A percentile compares a stretch with the other conserved stretches of the same genome.
phyloP scores from a whole-genome alignment of 345 rosid genomes.

The Gossypium anomalum region DNA sequence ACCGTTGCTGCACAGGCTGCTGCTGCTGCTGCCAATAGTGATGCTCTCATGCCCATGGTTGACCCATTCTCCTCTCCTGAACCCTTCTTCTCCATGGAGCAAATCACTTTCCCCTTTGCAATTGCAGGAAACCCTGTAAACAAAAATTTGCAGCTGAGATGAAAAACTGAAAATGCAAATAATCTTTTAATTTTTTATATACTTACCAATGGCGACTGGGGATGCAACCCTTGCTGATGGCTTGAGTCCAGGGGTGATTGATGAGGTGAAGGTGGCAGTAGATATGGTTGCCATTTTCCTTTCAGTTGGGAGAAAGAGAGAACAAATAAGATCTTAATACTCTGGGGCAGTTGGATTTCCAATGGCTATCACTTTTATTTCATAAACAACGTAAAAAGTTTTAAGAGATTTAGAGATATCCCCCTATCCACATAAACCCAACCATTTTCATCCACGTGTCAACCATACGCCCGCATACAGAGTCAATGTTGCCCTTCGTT shows the following conservation, averaged over 20 bases:
- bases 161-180: not conserved
- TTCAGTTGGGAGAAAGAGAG: not conserved
- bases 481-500: no score
- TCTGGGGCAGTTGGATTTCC: constrained; percentile 7
- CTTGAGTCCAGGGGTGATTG: constrained; percentile 41
- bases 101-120: constrained; percentile 54
- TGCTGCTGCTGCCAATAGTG: constrained; percentile 40
- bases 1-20: constrained; percentile 43
- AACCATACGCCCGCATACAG: constrained; percentile 22
- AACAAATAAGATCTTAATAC: not conserved
- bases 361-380: constrained; percentile 8
- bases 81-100: constrained; percentile 46
- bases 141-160: not conserved
- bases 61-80: constrained; percentile 22
- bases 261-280: constrained; percentile 41
- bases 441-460: constrained; percentile 58
- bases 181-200: not conserved
- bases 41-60: constrained; percentile 37
- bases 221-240: constrained; percentile 35
- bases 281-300: constrained; percentile 60
- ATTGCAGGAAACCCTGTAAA: constrained; percentile 58
- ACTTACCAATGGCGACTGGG: constrained; percentile 64
- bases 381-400: constrained; percentile 7
- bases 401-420: constrained; percentile 31
- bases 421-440: constrained; percentile 52